Evolutionary conservation across 148 eudicot genomes (phyloP).

Genomic region (Nepenthes gracilis): DNA sequence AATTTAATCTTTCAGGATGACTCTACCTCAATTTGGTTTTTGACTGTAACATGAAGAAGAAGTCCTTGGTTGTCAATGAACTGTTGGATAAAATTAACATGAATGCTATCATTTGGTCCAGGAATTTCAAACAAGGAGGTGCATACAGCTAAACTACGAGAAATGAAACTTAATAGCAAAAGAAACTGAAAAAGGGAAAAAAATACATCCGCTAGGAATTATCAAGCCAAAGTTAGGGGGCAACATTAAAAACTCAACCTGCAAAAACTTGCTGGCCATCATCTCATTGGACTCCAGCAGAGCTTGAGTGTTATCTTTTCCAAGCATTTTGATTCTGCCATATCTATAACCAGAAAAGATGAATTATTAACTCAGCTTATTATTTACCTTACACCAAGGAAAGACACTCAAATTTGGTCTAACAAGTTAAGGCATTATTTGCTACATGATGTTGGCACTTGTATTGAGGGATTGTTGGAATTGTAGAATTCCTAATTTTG

Average conservation of each 20-base stretch:
- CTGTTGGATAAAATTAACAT: constrained; percentile 29
- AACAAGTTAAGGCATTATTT: neutral
- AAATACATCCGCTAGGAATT: too few relatives aligned
- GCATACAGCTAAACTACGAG: too few relatives aligned
- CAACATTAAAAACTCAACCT: constrained; percentile 21
- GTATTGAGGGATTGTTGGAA: neutral
- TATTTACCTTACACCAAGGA: neutral
- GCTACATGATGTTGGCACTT: too few relatives aligned
- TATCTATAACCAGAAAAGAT: constrained; percentile 28
- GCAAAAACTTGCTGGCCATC: constrained; percentile 69
- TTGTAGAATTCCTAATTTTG: too few relatives aligned
- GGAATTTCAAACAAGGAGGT: constrained; percentile 2
- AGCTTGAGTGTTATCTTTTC: constrained; percentile 68
- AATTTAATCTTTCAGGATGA: constrained; percentile 2
- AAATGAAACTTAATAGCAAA: neutral
- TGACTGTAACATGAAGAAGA: constrained; percentile 57
- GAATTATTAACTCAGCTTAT: neutral
- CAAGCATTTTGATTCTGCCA: constrained; percentile 73
- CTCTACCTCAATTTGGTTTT: constrained; percentile 75
- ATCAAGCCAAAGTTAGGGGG: neutral
- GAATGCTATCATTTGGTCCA: constrained; percentile 4
- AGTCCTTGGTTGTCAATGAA: constrained; percentile 63
- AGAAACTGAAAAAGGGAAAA: neutral
- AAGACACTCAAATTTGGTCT: neutral
- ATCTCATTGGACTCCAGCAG: constrained; percentile 54